Evolutionary conservation across 805 yeast genomes (phyloP).

Genomic region (Alloascoidea hylecoeti): DNA sequence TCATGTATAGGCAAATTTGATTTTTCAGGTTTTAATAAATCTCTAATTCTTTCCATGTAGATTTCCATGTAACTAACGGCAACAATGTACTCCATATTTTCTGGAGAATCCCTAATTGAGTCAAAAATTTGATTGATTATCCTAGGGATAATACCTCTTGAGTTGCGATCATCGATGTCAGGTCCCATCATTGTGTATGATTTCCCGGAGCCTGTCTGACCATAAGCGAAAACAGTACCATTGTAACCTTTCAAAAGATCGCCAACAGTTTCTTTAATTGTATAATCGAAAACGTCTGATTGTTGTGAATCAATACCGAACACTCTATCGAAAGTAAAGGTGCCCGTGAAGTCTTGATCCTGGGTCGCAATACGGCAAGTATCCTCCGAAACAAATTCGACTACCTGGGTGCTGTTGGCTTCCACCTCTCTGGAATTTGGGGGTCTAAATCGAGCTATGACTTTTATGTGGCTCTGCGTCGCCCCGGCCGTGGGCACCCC

Average conservation of each 20-base stretch:
- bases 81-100: slow-evolving; percentile 47
- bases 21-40: slow-evolving; percentile 36
- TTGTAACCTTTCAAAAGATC: slow-evolving; percentile 66
- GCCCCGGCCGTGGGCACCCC: slow-evolving; percentile 1
- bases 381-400: slow-evolving; percentile 11
- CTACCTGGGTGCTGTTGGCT: slow-evolving; percentile 9
- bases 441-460: slow-evolving; percentile 64
- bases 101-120: slow-evolving; percentile 29
- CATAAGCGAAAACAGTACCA: slow-evolving; percentile 67
- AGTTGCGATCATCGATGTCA: slow-evolving; percentile 20
- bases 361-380: slow-evolving; percentile 12
- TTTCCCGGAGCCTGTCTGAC: slow-evolving; percentile 71
- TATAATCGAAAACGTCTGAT: slow-evolving; percentile 39
- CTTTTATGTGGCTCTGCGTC: slow-evolving; percentile 31
- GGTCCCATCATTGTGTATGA: slow-evolving; percentile 67
- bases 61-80: slow-evolving; percentile 70
- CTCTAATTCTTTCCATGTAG: slow-evolving; percentile 64
- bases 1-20: slow-evolving; percentile 42
- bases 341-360: slow-evolving; percentile 13
- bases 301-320: slow-evolving; percentile 41
- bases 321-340: slow-evolving; percentile 52
- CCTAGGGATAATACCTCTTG: slow-evolving; percentile 58
- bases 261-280: slow-evolving; percentile 47
- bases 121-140: slow-evolving; percentile 53
- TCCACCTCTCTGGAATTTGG: slow-evolving; percentile 21